phyloP scores from a whole-genome alignment of 768 basidiomycete species.

The Termitomyces sp. region DNA sequence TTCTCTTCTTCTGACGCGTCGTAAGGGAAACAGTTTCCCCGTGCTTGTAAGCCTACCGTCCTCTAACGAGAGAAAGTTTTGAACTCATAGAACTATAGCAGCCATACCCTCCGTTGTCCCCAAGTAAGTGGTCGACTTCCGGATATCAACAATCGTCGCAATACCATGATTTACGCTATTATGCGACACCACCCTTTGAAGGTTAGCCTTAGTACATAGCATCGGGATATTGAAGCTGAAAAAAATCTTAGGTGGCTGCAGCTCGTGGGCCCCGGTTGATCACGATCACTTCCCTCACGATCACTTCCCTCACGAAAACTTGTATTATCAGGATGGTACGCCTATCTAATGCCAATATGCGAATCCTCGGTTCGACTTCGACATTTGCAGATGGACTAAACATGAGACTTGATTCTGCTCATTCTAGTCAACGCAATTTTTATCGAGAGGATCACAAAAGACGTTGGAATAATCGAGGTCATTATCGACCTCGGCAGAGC shows the following conservation, averaged over 20 bases:
- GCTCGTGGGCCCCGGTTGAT: neutral
- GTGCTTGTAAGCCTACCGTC: neutral
- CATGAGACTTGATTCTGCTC: neutral
- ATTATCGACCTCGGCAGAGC: neutral
- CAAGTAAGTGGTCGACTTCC: neutral
- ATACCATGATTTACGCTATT: neutral
- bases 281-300: too few relatives aligned
- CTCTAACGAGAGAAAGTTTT: neutral
- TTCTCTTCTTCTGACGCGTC: neutral
- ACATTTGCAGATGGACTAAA: neutral
- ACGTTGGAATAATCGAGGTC: neutral
- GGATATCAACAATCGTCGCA: neutral
- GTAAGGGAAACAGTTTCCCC: neutral
- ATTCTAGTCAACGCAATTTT: neutral
- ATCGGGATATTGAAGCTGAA: neutral
- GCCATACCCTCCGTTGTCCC: neutral
- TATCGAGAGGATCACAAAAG: neutral
- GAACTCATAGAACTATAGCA: neutral
- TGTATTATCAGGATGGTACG: neutral
- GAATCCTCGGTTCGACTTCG: neutral
- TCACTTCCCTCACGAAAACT: neutral
- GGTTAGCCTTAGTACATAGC: neutral
- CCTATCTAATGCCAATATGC: too few relatives aligned
- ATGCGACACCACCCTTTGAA: neutral
- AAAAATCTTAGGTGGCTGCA: neutral